phyloP scores from a whole-genome alignment of 208 protist genomes.

The Tetramitus jugosus region DNA sequence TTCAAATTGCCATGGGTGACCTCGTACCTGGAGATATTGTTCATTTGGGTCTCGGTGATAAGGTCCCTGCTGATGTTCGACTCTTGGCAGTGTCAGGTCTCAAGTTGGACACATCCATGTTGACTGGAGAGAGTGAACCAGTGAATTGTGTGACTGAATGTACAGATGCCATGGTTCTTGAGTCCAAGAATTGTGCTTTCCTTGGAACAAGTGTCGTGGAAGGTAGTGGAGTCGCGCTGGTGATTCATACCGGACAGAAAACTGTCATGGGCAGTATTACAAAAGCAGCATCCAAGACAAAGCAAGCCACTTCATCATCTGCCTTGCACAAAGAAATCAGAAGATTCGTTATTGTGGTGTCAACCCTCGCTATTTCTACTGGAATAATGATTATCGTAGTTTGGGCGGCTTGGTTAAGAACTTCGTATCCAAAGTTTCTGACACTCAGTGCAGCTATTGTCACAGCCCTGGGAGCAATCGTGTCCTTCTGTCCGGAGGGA shows the following conservation, averaged over 20 bases:
- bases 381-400: constrained; percentile 35
- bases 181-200: constrained; percentile 66
- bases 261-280: constrained; percentile 74
- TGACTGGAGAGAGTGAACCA: constrained; percentile 5
- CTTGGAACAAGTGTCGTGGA: constrained; percentile 68
- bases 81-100: constrained; percentile 51
- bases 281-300: constrained; percentile 79
- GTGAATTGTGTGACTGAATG: constrained; percentile 55
- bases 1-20: constrained; percentile 72
- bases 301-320: constrained; percentile 68
- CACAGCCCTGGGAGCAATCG: constrained; percentile 56
- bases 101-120: not conserved
- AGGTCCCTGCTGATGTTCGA: constrained; percentile 81
- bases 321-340: constrained; percentile 72
- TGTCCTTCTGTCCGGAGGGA: constrained; percentile 69
- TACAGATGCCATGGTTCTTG: constrained; percentile 49
- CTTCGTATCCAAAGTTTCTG: not conserved
- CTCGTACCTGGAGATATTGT: constrained; percentile 91
- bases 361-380: constrained; percentile 39
- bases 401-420: not conserved
- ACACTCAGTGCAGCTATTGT: constrained; percentile 63
- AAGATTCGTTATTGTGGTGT: constrained; percentile 55
- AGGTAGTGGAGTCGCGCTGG: constrained; percentile 62
- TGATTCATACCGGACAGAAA: constrained; percentile 52
- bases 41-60: constrained; percentile 65